Evolutionary conservation across 495 filamentous ascomycete species (phyloP), one percentile per base, ranked within the genome.

Genomic region (Penicillium lividum): DNA sequence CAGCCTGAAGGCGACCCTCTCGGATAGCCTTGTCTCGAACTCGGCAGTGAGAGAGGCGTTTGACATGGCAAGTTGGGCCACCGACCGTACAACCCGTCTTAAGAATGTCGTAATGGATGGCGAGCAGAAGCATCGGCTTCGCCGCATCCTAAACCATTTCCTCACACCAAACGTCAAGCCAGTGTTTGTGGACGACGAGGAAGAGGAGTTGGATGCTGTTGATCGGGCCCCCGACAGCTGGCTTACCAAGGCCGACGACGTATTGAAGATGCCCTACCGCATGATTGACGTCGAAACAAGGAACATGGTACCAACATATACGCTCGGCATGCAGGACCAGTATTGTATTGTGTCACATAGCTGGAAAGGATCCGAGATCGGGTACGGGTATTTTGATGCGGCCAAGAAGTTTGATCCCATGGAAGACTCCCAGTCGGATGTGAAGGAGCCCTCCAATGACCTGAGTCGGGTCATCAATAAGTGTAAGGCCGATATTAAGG

Each of bases 291-390:
- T 80, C 29, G 67, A 73, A n/a, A 79, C 76, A 4, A 67, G 60
- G 11, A 74, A 74, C 44, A 62, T 79, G 44, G 72, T 76, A 11
- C 25, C 40, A 15, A 61, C 59, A 13, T 64, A 58, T 16, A 68
- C 65, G 7, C 53, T 65, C 0, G 72, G 72, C 8, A 65, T 73
- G 34, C 22, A 60, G 10, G 57, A 64, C 28, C 49, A 64, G 43
- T 80, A 80, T 50, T 77, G 74, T 28, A 78, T 80, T 57, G 63
- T 80, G 6, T 79, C 76, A 1, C 77, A 80, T 51, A 70, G 76
- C 46, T 80, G 77, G 76, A 79, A 78, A 61, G 76, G 74, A 0
- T 54, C 48, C 4, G 77, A 79, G 54, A 61, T 79, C n/a, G 57
- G 63, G 18, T 72, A 73, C 27, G 56, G 59, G n/a, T 73, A 71